phyloP scores from a whole-genome alignment of 768 basidiomycete species.

The Kwoniella dendrophila region DNA sequence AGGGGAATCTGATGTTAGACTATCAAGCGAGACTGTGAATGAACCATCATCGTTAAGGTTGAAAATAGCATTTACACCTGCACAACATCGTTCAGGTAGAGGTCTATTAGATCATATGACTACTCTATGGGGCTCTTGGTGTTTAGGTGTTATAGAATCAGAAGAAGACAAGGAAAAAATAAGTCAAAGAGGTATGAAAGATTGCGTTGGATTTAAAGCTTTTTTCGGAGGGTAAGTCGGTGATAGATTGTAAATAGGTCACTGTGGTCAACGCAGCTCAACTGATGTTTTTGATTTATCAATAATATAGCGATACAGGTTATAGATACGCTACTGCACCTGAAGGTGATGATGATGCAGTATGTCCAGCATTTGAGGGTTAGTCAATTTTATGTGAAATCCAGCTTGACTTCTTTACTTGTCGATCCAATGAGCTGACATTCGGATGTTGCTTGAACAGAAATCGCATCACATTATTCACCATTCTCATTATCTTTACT shows the following conservation, averaged over 20 bases:
- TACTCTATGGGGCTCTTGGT: conserved; percentile 54
- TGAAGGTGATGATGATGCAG: conserved; percentile 38
- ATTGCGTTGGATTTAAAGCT: conserved; percentile 48
- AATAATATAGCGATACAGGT: conserved; percentile 49
- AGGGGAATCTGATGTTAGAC: not conserved
- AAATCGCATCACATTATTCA: conserved; percentile 49
- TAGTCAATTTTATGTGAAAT: not conserved
- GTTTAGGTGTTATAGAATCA: conserved; percentile 40
- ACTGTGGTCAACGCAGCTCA: not conserved
- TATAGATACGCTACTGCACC: conserved; percentile 53
- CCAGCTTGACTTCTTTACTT: not conserved
- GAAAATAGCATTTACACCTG: conserved; percentile 53
- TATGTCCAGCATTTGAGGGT: conserved; percentile 56
- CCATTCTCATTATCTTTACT: conserved; percentile 48
- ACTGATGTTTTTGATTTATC: not conserved
- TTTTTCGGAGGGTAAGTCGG: conserved; percentile 53
- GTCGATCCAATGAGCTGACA: not conserved
- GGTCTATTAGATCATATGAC: conserved; percentile 54
- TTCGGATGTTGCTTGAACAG: conserved; percentile 26
- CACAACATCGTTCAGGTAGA: conserved; percentile 54
- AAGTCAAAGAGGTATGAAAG: conserved; percentile 38
- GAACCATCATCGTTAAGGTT: conserved; percentile 29
- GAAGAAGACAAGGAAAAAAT: conserved; percentile 20
- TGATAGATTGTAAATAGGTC: not conserved
- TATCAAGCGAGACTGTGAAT: conserved; percentile 9